Percentiles rank a stretch among this genome's conserved stretches.
phyloP scores from a whole-genome alignment of 345 rosid genomes.

The Eucalyptus marginata region DNA sequence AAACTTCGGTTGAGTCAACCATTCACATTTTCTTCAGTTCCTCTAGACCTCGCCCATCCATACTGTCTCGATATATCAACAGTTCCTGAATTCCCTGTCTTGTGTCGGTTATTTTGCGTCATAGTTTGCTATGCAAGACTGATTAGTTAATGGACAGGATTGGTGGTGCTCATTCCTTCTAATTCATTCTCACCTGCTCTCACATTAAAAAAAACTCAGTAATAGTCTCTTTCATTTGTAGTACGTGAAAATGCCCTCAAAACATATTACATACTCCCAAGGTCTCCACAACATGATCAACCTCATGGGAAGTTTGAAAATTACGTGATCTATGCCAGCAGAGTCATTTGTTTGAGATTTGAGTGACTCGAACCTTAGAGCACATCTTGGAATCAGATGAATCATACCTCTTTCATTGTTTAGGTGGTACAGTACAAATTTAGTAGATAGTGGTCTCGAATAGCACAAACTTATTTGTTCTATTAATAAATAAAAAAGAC shows the following conservation, averaged over 20 bases:
- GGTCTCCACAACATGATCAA: neutral
- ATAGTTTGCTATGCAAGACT: neutral
- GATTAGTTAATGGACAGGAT: neutral
- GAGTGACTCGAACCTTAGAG: neutral
- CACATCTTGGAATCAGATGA: neutral
- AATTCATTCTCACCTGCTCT: neutral
- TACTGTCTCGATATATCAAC: neutral
- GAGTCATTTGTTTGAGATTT: neutral
- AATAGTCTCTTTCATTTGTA: neutral
- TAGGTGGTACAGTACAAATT: neutral
- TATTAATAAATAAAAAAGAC: too few relatives aligned
- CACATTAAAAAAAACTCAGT: neutral
- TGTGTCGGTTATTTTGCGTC: neutral
- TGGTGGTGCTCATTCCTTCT: neutral
- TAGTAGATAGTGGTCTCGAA: neutral
- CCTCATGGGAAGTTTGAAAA: neutral
- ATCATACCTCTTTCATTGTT: neutral
- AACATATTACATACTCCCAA: neutral
- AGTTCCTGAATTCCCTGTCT: neutral
- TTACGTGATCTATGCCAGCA: neutral
- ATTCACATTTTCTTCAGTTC: neutral
- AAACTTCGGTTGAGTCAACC: neutral
- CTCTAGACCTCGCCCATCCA: neutral
- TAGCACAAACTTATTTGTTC: neutral
- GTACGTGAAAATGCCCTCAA: neutral